Evolutionary conservation across 805 yeast genomes (phyloP).

Genomic region (Sungouiella blattae): DNA sequence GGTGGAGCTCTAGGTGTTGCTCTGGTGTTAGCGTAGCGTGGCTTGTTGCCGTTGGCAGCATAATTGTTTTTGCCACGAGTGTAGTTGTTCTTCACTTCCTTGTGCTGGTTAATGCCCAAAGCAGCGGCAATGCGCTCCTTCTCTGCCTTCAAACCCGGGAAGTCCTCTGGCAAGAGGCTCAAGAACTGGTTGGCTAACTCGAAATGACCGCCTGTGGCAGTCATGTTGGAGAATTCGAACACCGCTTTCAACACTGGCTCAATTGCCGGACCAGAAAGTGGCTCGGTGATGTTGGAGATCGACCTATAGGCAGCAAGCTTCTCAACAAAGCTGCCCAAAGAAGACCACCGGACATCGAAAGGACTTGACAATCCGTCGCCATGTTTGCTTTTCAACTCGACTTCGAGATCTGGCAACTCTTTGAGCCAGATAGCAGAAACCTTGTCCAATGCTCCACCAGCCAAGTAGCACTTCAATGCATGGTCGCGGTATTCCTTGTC

Average conservation of each 20-base stretch:
- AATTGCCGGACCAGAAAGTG: constrained; percentile 40
- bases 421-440: constrained; percentile 80
- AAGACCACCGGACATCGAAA: constrained; percentile 79
- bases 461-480: constrained; percentile 74
- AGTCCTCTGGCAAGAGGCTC: constrained; percentile 66
- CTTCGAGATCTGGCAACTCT: constrained; percentile 52
- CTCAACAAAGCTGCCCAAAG: constrained; percentile 78
- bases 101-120: constrained; percentile 1
- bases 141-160: constrained; percentile 66
- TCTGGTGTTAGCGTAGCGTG: too few species aligned
- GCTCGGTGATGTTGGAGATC: constrained; percentile 35
- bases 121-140: constrained; percentile 79
- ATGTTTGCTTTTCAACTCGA: constrained; percentile 39
- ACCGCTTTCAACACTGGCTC: constrained; percentile 56
- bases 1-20: too few species aligned
- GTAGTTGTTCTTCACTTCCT: too few species aligned
- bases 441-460: constrained; percentile 77
- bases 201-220: constrained; percentile 79
- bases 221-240: constrained; percentile 76
- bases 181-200: constrained; percentile 75
- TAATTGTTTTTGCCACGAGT: too few species aligned
- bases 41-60: too few species aligned
- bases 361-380: constrained; percentile 46
- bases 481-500: constrained; percentile 51
- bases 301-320: constrained; percentile 75